Evolutionary conservation across 2,329 filamentous ascomycete genomes (phyloP).

Genomic region (Colletotrichum sansevieriae): DNA sequence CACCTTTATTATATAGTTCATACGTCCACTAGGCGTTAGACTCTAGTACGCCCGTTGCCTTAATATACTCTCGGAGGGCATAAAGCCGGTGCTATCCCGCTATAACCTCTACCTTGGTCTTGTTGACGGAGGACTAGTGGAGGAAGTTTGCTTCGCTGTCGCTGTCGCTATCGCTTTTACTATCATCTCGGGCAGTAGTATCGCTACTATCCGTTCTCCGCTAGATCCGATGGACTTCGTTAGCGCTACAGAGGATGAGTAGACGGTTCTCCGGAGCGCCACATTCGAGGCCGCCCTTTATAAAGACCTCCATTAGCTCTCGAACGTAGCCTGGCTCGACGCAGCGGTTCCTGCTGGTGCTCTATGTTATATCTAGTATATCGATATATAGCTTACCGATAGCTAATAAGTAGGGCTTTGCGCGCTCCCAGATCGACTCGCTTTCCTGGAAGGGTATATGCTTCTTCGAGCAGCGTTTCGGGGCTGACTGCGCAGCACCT

Average conservation of each 20-base stretch:
- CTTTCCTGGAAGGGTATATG: background rate
- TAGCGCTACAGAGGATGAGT: background rate
- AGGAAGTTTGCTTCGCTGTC: background rate
- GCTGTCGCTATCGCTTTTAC: no score
- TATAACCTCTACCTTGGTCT: constrained; percentile 3
- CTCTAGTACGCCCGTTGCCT: constrained; percentile 8
- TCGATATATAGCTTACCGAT: background rate
- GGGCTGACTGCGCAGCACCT: background rate
- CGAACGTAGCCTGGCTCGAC: background rate
- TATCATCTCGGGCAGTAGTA: no score
- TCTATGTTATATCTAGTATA: constrained; percentile 1
- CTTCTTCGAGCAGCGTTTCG: no score
- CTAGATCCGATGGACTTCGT: background rate
- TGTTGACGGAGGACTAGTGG: background rate
- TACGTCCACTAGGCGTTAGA: constrained; percentile 40
- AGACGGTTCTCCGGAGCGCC: constrained; percentile 3
- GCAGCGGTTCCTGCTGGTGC: constrained; percentile 2
- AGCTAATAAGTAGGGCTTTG: constrained; percentile 6
- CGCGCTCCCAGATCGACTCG: constrained; percentile 3
- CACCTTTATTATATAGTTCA: constrained; percentile 40
- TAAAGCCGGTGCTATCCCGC: constrained; percentile 38
- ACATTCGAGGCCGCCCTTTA: background rate
- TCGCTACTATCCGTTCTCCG: background rate
- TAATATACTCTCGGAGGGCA: constrained; percentile 33
- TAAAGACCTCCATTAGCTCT: constrained; percentile 10